Evolutionary conservation across 2,329 filamentous ascomycete species (phyloP), one percentile per base, ranked within the genome.

Genomic region (Chaetomiaceae sp.): DNA sequence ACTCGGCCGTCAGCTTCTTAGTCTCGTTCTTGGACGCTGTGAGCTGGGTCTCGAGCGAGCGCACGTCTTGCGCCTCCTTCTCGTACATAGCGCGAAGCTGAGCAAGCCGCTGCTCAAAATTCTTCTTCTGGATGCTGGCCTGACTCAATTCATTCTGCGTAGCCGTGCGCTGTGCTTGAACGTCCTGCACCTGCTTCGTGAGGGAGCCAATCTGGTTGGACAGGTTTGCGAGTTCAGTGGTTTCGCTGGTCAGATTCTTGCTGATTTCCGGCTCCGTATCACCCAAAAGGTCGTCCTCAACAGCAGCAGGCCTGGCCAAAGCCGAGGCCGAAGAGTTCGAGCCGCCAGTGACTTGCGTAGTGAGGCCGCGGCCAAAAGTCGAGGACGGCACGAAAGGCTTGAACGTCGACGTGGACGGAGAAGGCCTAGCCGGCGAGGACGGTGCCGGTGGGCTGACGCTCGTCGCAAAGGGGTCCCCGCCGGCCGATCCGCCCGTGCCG

Each of bases 121-220:
- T 91, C 58, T 86, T 84, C 71, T 96, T 97, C 65, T 97, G 90
- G 11, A 83, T 81, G 42, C 77, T 87, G 26, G 86, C 83, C 60
- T 90, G 87, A 51, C 78, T 86, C 42, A 97, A 70, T 49, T 95
- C 88, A 54, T 84, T 84, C 65, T 96, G 89, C 0, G 86, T 85
- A 2, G 80, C 79, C 5, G 73, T 78, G 53, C 89, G 84, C 67
- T 95, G 91, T 27, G 76, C 80, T 63, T 95, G 88, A 2, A 95
- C 85, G 56, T 91, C 88, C 62, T 95, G 88, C 81, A 95, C 95
- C 68, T 98, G 89, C 61, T 84, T 94, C 0, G 90, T 86, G 45
- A 98, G 69, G 2, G 86, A 91, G 26, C 88, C 84, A 54, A 98
- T 88, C 65, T 97, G 93, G 64, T 95, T 97, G 1, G 91, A 96